phyloP scores from a whole-genome alignment of 768 basidiomycete species.

The Agaricus sinodeliciosus region DNA sequence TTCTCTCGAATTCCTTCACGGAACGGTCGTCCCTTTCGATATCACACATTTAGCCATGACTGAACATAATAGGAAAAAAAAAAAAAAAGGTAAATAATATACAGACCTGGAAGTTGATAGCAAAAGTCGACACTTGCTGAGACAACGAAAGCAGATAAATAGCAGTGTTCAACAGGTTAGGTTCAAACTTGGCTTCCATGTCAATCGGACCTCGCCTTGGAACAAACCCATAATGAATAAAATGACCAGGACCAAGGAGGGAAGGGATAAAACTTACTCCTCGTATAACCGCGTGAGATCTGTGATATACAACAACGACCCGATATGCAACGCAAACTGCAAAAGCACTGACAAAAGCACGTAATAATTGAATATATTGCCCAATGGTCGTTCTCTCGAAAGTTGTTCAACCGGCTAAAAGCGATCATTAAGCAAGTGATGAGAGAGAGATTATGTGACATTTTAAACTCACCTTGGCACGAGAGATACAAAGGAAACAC shows the following conservation, averaged over 20 bases:
- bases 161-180: constrained; percentile 90
- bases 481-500: constrained; percentile 96
- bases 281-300: constrained; percentile 72
- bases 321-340: constrained; percentile 94
- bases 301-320: constrained; percentile 88
- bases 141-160: constrained; percentile 94
- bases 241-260: background rate
- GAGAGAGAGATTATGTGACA: background rate
- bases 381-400: constrained; percentile 86
- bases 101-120: constrained; percentile 90
- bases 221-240: constrained; percentile 1
- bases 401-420: constrained; percentile 93
- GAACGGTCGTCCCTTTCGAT: too few relatives aligned
- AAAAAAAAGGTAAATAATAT: background rate
- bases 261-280: constrained; percentile 43
- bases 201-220: constrained; percentile 72
- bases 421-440: background rate
- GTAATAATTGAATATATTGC: constrained; percentile 96
- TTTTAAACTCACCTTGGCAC: constrained; percentile 73
- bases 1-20: constrained; percentile 98
- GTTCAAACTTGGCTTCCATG: constrained; percentile 94
- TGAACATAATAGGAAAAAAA: too few relatives aligned
- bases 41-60: too few relatives aligned
- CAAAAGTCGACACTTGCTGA: constrained; percentile 97
- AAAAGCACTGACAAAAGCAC: constrained; percentile 86